Percentiles rank a stretch among this genome's conserved stretches.
Evolutionary conservation across 345 rosid species (phyloP).

Genomic region (Eucalyptus albens): DNA sequence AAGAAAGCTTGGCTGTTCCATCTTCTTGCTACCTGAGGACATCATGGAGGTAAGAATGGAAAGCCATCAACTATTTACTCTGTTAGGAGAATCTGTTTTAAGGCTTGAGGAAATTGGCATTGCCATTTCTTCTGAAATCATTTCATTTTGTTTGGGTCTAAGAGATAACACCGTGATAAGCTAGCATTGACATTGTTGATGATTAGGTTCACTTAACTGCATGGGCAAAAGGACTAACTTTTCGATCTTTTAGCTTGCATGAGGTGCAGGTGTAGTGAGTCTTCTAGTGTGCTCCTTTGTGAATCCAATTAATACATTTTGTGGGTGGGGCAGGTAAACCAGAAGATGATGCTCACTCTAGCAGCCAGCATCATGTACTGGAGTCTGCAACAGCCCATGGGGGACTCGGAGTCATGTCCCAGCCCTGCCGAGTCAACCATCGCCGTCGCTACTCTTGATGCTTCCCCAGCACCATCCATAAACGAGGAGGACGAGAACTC

Average conservation of each 20-base stretch:
- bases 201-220: no score
- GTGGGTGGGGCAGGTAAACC: conserved; percentile 59
- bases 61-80: background rate
- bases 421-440: conserved; percentile 17
- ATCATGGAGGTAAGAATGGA: conserved; percentile 63
- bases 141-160: background rate
- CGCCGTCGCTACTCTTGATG: conserved; percentile 22
- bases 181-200: background rate
- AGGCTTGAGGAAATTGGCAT: background rate
- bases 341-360: conserved; percentile 87
- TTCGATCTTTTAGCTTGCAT: background rate
- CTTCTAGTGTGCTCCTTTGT: background rate
- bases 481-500: conserved; percentile 62
- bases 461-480: conserved; percentile 64
- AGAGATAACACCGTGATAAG: background rate
- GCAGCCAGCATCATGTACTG: conserved; percentile 93
- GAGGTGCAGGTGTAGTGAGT: background rate
- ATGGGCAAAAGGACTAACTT: no score
- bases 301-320: background rate
- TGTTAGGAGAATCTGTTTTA: background rate
- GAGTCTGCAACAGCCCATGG: conserved; percentile 40
- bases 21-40: conserved; percentile 95
- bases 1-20: conserved; percentile 92
- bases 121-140: background rate
- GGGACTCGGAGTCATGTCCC: conserved; percentile 25